Evolutionary conservation across 2,329 filamentous ascomycete genomes (phyloP).

Genomic region (Venturia effusa): DNA sequence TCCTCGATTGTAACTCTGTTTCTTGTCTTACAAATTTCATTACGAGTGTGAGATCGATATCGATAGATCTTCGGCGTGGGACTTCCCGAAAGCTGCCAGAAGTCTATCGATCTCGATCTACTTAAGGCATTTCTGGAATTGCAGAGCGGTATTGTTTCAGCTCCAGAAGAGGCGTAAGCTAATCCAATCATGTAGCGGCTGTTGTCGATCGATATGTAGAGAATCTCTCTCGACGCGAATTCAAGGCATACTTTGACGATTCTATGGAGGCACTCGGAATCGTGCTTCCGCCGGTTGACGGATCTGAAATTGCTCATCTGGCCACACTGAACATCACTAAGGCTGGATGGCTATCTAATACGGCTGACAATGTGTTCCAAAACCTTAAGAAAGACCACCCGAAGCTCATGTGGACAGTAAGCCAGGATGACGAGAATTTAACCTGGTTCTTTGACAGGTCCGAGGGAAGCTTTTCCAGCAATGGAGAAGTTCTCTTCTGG

Average conservation of each 20-base stretch:
- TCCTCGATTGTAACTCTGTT: no score
- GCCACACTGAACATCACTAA: slow-evolving; percentile 90
- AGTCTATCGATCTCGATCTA: no score
- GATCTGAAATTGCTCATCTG: slow-evolving; percentile 64
- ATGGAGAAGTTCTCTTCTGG: slow-evolving; percentile 91
- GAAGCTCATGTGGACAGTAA: slow-evolving; percentile 91
- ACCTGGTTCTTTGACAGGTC: slow-evolving; percentile 98
- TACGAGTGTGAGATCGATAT: no score
- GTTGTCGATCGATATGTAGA: slow-evolving; percentile 83
- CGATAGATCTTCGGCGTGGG: no score
- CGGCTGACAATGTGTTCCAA: slow-evolving; percentile 89
- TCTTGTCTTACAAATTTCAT: no score
- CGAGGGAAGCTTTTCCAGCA: slow-evolving; percentile 76
- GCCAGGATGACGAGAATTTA: slow-evolving; percentile 89
- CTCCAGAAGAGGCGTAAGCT: no score
- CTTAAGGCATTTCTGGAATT: no score
- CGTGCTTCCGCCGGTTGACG: slow-evolving; percentile 62
- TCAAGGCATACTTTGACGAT: slow-evolving; percentile 92
- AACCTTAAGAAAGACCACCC: slow-evolving; percentile 90
- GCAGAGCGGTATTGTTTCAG: no score
- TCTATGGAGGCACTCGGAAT: slow-evolving; percentile 87
- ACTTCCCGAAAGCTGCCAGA: no score
- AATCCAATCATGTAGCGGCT: slow-evolving; percentile 37
- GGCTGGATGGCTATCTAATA: slow-evolving; percentile 85
- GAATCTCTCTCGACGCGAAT: slow-evolving; percentile 62